Conservation (phyloP, 345 rosid species). For the Carallia brachiata region DNA sequence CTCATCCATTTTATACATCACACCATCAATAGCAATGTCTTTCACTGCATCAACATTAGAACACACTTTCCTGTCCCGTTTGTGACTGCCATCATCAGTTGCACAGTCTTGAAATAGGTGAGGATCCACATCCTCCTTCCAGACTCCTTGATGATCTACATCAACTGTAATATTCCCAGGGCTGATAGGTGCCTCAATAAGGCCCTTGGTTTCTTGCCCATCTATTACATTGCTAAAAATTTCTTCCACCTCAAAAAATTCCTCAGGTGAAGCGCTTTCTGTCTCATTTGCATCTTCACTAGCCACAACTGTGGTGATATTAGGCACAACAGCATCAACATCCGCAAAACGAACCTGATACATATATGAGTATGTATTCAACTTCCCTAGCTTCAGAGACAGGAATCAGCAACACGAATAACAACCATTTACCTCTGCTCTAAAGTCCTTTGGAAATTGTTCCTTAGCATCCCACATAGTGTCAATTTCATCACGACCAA, state of each 20-base stretch:
- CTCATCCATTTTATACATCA: constrained; percentile 57
- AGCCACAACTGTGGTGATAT: constrained; percentile 42
- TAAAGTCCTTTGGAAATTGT: constrained; percentile 73
- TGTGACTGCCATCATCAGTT: constrained; percentile 58
- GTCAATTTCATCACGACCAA: constrained; percentile 78
- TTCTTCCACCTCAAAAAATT: constrained; percentile 96
- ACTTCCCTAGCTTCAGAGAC: constrained; percentile 45
- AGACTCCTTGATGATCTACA: constrained; percentile 51
- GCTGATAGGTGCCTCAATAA: constrained; percentile 32
- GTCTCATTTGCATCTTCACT: constrained; percentile 62
- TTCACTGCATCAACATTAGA: constrained; percentile 63
- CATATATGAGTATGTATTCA: constrained; percentile 70
- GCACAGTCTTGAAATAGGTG: constrained; percentile 72
- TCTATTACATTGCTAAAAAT: constrained; percentile 73
- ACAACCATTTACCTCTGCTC: constrained; percentile 75
- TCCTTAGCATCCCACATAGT: constrained; percentile 86
- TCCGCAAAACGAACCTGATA: constrained; percentile 89
- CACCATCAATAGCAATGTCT: constrained; percentile 95
- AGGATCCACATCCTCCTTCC: constrained; percentile 67
- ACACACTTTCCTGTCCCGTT: constrained; percentile 45
- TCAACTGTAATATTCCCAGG: constrained; percentile 35
- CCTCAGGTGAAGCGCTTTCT: constrained; percentile 82
- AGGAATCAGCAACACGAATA: constrained; percentile 11
- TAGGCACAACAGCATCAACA: constrained; percentile 64
- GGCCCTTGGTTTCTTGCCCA: constrained; percentile 56